Percentiles rank a stretch among this genome's conserved stretches.
phyloP scores from a whole-genome alignment of 2,329 filamentous ascomycete genomes.

The Fusarium penzigii region DNA sequence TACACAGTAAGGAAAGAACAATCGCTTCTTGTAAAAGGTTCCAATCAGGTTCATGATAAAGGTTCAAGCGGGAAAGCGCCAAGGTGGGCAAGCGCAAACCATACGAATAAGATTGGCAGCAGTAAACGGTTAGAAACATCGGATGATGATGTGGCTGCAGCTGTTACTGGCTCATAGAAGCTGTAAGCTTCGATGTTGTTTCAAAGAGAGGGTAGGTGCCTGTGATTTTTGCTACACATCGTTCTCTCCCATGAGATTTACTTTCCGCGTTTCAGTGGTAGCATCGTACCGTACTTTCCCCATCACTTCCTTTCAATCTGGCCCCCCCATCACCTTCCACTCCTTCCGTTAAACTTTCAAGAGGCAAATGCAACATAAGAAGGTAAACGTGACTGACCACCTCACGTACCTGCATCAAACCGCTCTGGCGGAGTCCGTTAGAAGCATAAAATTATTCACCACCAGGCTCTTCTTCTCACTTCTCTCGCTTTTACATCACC shows the following conservation, averaged over 20 bases:
- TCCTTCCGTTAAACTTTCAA: conserved; percentile 15
- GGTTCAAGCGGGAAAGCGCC: neutral
- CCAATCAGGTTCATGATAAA: neutral
- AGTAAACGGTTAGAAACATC: conserved; percentile 10
- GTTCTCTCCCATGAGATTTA: neutral
- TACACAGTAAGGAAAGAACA: neutral
- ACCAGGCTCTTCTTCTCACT: neutral
- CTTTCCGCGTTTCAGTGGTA: conserved; percentile 16
- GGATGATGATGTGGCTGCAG: conserved; percentile 26
- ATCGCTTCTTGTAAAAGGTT: neutral
- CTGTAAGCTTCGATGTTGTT: neutral
- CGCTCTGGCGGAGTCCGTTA: conserved; percentile 7
- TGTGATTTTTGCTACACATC: too few species aligned
- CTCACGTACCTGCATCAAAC: conserved; percentile 23
- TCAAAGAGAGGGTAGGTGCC: neutral
- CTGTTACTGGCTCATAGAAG: conserved; percentile 5
- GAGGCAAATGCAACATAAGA: conserved; percentile 6
- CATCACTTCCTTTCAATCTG: neutral
- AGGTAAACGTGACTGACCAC: conserved; percentile 7
- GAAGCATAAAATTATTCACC: neutral
- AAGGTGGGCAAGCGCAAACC: neutral
- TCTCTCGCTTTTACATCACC: neutral
- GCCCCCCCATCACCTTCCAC: neutral
- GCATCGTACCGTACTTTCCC: conserved; percentile 9
- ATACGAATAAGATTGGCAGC: neutral